Evolutionary conservation across 2,329 filamentous ascomycete genomes (phyloP).

Genomic region (Stagonosporopsis rhizophila): DNA sequence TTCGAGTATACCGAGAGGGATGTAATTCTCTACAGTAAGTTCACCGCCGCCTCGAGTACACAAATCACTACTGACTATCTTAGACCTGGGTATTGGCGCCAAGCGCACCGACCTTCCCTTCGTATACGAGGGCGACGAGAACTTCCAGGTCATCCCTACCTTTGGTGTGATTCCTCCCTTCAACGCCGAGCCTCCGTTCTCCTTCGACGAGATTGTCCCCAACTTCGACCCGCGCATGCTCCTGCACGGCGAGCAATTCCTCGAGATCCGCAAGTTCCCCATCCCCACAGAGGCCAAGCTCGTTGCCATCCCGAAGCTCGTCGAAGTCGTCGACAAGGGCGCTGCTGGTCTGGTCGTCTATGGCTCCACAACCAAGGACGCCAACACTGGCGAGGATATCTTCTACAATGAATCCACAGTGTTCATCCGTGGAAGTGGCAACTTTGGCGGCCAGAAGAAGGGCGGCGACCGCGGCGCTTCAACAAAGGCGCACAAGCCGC

Average conservation of each 20-base stretch:
- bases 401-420: conserved; percentile 98
- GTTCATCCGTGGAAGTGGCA: conserved; percentile 89
- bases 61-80: conserved; percentile 26
- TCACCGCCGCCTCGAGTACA: background rate
- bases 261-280: conserved; percentile 91
- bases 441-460: conserved; percentile 85
- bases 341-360: conserved; percentile 82
- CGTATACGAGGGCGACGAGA: conserved; percentile 87
- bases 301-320: conserved; percentile 76
- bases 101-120: conserved; percentile 87
- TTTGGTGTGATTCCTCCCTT: conserved; percentile 97
- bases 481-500: conserved; percentile 80
- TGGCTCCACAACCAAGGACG: conserved; percentile 83
- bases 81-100: conserved; percentile 84
- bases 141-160: conserved; percentile 94
- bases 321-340: conserved; percentile 97
- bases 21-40: conserved; percentile 81
- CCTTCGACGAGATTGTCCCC: conserved; percentile 81
- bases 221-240: conserved; percentile 99
- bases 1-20: conserved; percentile 88
- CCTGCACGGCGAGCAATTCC: conserved; percentile 97
- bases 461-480: conserved; percentile 78
- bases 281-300: conserved; percentile 85
- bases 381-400: conserved; percentile 82
- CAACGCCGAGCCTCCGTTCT: conserved; percentile 79